A percentile compares a stretch with the other conserved stretches of the same genome.
Evolutionary conservation across 1,139 yeast species (phyloP).

Genomic region (Kodamaea fungicola): DNA sequence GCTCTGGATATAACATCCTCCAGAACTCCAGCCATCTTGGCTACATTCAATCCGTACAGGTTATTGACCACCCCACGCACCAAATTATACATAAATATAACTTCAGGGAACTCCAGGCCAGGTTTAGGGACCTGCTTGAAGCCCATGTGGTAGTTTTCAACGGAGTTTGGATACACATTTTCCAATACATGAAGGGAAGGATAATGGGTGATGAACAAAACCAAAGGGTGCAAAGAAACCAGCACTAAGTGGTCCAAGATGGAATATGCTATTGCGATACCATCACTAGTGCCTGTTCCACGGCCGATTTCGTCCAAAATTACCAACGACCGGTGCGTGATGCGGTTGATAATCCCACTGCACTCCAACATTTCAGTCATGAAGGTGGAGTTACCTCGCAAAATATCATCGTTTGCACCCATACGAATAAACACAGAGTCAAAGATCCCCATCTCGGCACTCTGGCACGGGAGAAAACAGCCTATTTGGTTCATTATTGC

Average conservation of each 20-base stretch:
- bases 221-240: conserved; percentile 45
- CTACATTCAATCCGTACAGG: conserved; percentile 79
- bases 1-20: conserved; percentile 49
- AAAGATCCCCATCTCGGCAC: conserved; percentile 54
- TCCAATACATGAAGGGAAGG: conserved; percentile 65
- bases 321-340: conserved; percentile 51
- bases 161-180: conserved; percentile 31
- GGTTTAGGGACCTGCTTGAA: conserved; percentile 43
- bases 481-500: conserved; percentile 55
- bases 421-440: conserved; percentile 56
- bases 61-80: conserved; percentile 57
- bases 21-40: conserved; percentile 65
- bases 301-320: conserved; percentile 67
- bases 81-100: conserved; percentile 61
- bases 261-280: conserved; percentile 80
- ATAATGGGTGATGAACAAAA: conserved; percentile 84
- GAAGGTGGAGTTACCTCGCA: conserved; percentile 70
- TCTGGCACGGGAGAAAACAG: conserved; percentile 38
- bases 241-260: conserved; percentile 63
- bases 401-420: conserved; percentile 74
- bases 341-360: conserved; percentile 46
- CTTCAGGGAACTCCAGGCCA: conserved; percentile 36
- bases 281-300: conserved; percentile 88
- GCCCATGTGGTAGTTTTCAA: conserved; percentile 74
- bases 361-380: conserved; percentile 74